These are phyloP conservation scores for Quercus agrifolia DNA, from an alignment of 306 rosid species.

Conservation along the genomic window DNA sequence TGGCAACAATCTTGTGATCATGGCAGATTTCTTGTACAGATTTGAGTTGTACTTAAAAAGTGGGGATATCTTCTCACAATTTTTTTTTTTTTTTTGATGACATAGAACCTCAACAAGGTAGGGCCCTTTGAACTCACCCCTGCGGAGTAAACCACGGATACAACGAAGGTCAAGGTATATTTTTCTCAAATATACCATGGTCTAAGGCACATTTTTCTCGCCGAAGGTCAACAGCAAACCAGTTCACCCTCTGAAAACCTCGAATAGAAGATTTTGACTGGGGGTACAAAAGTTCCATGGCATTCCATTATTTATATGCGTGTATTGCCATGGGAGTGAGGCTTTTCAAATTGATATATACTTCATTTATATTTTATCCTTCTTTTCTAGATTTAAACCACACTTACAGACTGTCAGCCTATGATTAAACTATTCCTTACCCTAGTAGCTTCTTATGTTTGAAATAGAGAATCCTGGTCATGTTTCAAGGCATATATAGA, in stretches of 20 bases:
- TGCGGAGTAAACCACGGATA: too few relatives aligned
- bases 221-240: not conserved
- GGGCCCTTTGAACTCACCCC: too few relatives aligned
- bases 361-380: not conserved
- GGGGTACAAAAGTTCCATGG: not conserved
- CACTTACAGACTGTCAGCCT: too few relatives aligned
- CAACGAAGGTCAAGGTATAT: too few relatives aligned
- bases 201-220: slow-evolving; percentile 1
- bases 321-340: not conserved
- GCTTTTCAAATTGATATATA: not conserved
- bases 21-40: slow-evolving; percentile 65
- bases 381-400: too few relatives aligned
- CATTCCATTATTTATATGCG: not conserved
- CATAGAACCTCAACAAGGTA: too few relatives aligned
- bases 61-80: not conserved
- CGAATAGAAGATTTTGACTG: not conserved
- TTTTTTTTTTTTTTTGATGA: too few relatives aligned
- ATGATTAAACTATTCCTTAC: too few relatives aligned
- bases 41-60: slow-evolving; percentile 31
- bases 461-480: too few relatives aligned
- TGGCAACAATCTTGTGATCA: slow-evolving; percentile 68
- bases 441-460: too few relatives aligned
- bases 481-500: too few relatives aligned
- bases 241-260: not conserved
- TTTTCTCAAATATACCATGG: not conserved